Conservation (phyloP, 805 yeast genomes). For the Cyberlindnera nakhonratchasimensis region DNA sequence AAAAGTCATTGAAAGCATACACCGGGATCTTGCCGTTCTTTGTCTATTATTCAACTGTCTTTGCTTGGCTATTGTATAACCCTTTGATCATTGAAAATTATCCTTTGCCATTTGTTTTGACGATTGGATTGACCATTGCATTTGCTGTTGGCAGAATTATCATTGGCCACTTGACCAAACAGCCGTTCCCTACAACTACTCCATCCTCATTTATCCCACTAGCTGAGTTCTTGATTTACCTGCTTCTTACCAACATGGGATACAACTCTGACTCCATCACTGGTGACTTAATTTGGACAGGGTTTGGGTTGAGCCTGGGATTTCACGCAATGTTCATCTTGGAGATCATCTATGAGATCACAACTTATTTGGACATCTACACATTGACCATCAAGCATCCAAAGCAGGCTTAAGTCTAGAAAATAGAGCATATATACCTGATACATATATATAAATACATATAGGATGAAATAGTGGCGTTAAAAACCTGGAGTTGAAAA, state of each 20-base stretch:
- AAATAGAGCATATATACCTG: neutral
- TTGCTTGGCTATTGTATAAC: slow-evolving; percentile 45
- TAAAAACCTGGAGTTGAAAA: neutral
- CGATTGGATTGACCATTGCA: slow-evolving; percentile 76
- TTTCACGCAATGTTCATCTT: slow-evolving; percentile 69
- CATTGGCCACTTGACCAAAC: slow-evolving; percentile 78
- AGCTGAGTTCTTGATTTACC: slow-evolving; percentile 38
- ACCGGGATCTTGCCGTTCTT: slow-evolving; percentile 65
- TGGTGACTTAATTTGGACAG: slow-evolving; percentile 55
- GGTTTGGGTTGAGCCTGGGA: slow-evolving; percentile 64
- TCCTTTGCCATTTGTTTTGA: slow-evolving; percentile 56
- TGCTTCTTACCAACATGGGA: slow-evolving; percentile 25
- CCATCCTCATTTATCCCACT: slow-evolving; percentile 68
- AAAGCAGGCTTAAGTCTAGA: slow-evolving; percentile 35
- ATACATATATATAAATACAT: neutral
- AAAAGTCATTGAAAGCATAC: slow-evolving; percentile 36
- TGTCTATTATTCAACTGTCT: slow-evolving; percentile 33
- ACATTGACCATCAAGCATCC: slow-evolving; percentile 83
- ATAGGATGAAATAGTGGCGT: neutral
- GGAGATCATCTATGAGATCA: slow-evolving; percentile 77
- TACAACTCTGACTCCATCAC: slow-evolving; percentile 41
- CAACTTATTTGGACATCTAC: slow-evolving; percentile 76
- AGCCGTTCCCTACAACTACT: slow-evolving; percentile 69
- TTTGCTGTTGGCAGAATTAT: slow-evolving; percentile 90
- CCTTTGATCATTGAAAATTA: slow-evolving; percentile 37